Base-by-base conservation (phyloP, 1,139 yeast species). In the Yamadazyma membranifaciens region DNA sequence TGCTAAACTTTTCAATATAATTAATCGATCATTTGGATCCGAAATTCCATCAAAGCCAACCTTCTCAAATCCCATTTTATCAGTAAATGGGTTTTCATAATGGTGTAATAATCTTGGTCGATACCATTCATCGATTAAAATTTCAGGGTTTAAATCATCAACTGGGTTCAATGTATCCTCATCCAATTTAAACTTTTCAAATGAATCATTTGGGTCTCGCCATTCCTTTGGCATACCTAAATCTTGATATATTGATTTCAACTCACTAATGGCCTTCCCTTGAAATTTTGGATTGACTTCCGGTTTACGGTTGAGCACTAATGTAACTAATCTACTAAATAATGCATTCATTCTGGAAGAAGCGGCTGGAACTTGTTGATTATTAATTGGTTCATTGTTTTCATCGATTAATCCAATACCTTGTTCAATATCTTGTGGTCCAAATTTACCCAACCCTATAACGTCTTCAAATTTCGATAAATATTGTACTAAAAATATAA, bases 211-310 rank as follows among this genome's bases (percentile, higher is more conserved):
- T 13, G 48, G 43, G 45, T 61, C 62, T 48, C 67, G 61, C 81
- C 81, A 75, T 56, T 75, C 79, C 31, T 45, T 50, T 1, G 80
- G 80, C 26, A 72, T 55, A 0, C 80, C 80, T 49, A 67, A 62
- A 6, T 45, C 47, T 2, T 45, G 41, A 11, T 61, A 64, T 32
- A 56, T 55, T 0, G 69, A 50, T 43, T 71, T 73, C 33, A 78
- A 55, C 44, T 74, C 79, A 14, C 55, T 55, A 3, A 76, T 57
- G 0, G 78, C 74, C 36, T 50, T 50, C 6, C 52, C 52, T 34
- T 46, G 53, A 16, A 33, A 46, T 20, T 44, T 45, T 1, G 51
- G 47, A 30, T 48, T 59, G 12, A 69, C 59, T 4, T 58, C 61
- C 36, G 64, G 65, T 45, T 70, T 72, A 31, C 75, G 55, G 49